Base-by-base conservation (phyloP, 495 filamentous ascomycete genomes). In the Aspergillus heteromorphus region DNA sequence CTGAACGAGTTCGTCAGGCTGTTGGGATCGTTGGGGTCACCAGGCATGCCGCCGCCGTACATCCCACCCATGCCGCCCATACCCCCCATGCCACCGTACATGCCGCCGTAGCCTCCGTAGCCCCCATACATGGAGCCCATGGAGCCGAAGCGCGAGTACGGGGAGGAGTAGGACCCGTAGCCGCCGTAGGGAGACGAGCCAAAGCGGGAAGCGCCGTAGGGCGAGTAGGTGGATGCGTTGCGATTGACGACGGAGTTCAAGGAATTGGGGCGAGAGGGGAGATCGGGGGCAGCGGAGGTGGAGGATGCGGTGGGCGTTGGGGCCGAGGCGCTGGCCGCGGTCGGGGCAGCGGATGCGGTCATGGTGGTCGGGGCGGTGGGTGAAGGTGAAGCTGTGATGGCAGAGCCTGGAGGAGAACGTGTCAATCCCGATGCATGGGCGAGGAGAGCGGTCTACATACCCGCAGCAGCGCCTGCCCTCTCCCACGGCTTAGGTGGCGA, bases 401-500 rank as follows among this genome's bases (percentile, higher is more conserved):
- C 48, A 61, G 64, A 64, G 51, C 78, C 77, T 79, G 36, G 21
- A 47, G 14, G 30, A 51, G 25, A 41, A 29, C 30, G 40, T 29
- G 45, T 53, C 21, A 34, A 30, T 38, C 48, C 40, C 43, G 52
- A 51, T 40, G 20, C 19, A 30, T 41, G 8, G 54, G 29, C 29
- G 45, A 66, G 21, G 27, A 2, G 55, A 40, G 49, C 40, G 40
- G 54, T 51, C 20, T 23, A 55, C 49, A 43, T 69, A 66, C 84
- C 76, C 75, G 79, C 69, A 61, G 81, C 73, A 55, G 79, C 81
- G 68, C 89, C 87, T 53, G 82, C 80, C 68, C 84, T 83, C 73
- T 97, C 92, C 92, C 92, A 97, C 17, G 92, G 92, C 73, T 97
- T 97, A 31, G 92, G 92, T 61, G 92, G 92, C 73, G 92, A 92